Conservation (phyloP, 305 asterid genomes). For the Solanum aculeatissimum region DNA sequence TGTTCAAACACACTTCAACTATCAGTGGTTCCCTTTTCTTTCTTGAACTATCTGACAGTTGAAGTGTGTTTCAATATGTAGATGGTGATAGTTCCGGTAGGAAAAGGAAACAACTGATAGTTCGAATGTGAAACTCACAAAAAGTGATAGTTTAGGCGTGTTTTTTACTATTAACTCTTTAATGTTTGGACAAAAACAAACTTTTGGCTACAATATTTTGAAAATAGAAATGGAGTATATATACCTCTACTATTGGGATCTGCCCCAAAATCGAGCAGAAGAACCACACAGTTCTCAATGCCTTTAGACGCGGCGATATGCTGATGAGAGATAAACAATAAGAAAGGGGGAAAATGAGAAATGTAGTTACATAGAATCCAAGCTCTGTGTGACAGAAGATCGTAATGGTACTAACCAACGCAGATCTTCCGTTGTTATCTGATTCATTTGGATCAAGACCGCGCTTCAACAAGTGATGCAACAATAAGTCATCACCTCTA, state of each 20-base stretch:
- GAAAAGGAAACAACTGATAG: background rate
- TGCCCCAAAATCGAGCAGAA: constrained; percentile 76
- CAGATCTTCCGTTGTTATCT: constrained; percentile 73
- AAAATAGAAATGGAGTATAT: background rate
- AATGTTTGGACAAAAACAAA: background rate
- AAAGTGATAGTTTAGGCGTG: background rate
- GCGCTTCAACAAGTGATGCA: constrained; percentile 76
- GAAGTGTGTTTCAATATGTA: too few relatives aligned
- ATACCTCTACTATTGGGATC: constrained; percentile 72
- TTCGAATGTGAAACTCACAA: background rate
- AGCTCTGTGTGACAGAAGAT: background rate
- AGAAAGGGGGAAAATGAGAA: background rate
- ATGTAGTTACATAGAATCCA: background rate
- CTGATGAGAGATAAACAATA: constrained; percentile 26
- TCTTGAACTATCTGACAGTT: too few relatives aligned
- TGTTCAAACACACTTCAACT: too few relatives aligned
- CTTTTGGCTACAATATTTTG: background rate
- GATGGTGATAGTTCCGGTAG: background rate
- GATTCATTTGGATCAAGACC: constrained; percentile 89
- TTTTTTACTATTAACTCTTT: background rate
- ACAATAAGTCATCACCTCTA: constrained; percentile 70
- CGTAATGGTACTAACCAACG: constrained; percentile 38
- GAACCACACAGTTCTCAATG: constrained; percentile 46
- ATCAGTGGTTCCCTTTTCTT: too few relatives aligned
- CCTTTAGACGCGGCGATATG: constrained; percentile 83